These are phyloP conservation scores for Leccinum pallidistipes DNA, from an alignment of 1,284 basidiomycete species.

Conservation along the genomic window DNA sequence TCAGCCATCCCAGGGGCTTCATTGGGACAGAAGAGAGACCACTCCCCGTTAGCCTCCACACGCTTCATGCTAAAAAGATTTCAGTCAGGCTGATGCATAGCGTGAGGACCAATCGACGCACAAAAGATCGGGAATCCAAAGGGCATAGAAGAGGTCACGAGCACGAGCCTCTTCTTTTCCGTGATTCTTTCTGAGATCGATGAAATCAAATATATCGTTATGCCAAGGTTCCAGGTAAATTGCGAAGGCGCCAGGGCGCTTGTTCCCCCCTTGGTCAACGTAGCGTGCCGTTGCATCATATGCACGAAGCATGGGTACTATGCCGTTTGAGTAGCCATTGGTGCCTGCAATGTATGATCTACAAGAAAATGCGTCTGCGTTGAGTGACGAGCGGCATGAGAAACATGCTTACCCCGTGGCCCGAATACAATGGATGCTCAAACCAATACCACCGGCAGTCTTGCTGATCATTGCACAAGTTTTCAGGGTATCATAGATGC, in stretches of 20 bases:
- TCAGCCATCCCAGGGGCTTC: constrained; percentile 93
- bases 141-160: constrained; percentile 96
- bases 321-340: constrained; percentile 98
- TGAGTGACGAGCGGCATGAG: constrained; percentile 20
- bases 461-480: constrained; percentile 99
- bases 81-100: not conserved
- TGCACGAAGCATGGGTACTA: constrained; percentile 98
- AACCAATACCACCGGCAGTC: constrained; percentile 96
- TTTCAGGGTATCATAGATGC: constrained; percentile 99
- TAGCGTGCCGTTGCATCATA: constrained; percentile 99
- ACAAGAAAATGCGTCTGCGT: constrained; percentile 7
- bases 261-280: constrained; percentile 99
- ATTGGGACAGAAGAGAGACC: constrained; percentile 98
- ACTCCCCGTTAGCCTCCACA: constrained; percentile 84
- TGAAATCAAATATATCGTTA: constrained; percentile 96
- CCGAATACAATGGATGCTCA: constrained; percentile 96
- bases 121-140: constrained; percentile 99
- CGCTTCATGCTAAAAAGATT: constrained; percentile 77
- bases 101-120: constrained; percentile 40
- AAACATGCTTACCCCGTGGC: constrained; percentile 75
- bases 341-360: constrained; percentile 92
- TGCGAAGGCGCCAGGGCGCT: constrained; percentile 97
- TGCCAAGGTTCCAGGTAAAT: constrained; percentile 99
- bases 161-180: constrained; percentile 98
- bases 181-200: constrained; percentile 98